Base-by-base conservation (phyloP, 257 asterid species). In the Catharanthus roseus region DNA sequence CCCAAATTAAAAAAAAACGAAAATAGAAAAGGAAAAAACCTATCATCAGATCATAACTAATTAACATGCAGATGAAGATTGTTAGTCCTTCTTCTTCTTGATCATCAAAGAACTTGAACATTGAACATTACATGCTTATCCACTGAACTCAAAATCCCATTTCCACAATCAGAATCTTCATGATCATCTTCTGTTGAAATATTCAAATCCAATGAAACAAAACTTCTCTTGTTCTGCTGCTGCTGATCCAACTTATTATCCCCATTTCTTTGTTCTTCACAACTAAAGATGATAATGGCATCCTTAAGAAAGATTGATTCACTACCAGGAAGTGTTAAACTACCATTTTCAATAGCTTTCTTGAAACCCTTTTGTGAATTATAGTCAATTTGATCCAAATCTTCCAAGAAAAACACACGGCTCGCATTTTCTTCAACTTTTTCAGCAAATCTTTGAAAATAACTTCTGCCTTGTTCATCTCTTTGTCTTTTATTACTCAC, bases 391-490 rank as follows among this genome's bases (percentile, higher is more conserved):
- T 77, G 80, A 71, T 88, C 96, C 10, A 77, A 74, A 75, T 88
- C 96, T 73, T 89, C 96, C 53, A 93, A 49, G 81, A 74, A 87
- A 54, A 93, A 85, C 24, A 93, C 90, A 6, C 95, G 84, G 28
- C 85, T 84, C 2, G 96, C 90, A 75, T 89, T 91, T 68, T 83
- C 85, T 1, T 81, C 70, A 7, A 91, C 82, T 4, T 86, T 86
- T 10, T 85, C 91, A 50, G 69, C 49, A 66, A 93, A 91, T 55
- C 96, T 84, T 10, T 85, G 95, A 12, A 83, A 79, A 31, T 84
- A 81, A 58, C 87, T 83, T 53, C 72, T 77, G 0, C 90, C 96
- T 5, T 83, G 73, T 70, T 90, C 96, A 24, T 83, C 61, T 73
- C 98, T 84, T 63, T 77, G 74, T 71, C 97, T 86, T 77, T 93